phyloP scores from a whole-genome alignment of 108 stramenopile genomes.

The Skeletonema grethae region DNA sequence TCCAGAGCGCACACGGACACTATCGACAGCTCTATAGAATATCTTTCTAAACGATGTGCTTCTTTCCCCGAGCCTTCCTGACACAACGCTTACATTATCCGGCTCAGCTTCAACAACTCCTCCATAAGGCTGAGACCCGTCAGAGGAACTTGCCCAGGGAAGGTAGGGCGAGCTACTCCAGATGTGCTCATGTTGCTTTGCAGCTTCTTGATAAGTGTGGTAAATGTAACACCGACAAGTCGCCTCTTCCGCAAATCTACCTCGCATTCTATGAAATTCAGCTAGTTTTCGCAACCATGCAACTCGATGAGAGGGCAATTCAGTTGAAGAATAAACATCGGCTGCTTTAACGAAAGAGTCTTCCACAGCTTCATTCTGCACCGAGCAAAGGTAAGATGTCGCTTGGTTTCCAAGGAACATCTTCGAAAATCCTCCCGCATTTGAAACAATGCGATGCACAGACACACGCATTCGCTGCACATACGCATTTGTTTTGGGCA shows the following conservation, averaged over 20 bases:
- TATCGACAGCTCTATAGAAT: constrained; percentile 86
- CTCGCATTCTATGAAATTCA: constrained; percentile 76
- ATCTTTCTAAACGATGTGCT: constrained; percentile 75
- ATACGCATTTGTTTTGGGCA: constrained; percentile 51
- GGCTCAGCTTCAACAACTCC: constrained; percentile 21
- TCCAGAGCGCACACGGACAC: constrained; percentile 59
- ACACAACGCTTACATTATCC: constrained; percentile 51
- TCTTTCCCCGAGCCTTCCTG: constrained; percentile 41
- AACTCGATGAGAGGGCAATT: constrained; percentile 83
- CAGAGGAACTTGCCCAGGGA: constrained; percentile 78
- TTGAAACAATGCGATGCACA: constrained; percentile 78
- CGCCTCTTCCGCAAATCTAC: constrained; percentile 85
- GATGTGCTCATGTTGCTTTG: constrained; percentile 69
- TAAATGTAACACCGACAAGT: constrained; percentile 85
- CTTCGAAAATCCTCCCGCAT: constrained; percentile 77
- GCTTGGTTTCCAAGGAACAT: constrained; percentile 83
- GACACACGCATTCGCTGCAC: constrained; percentile 70
- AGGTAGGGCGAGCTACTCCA: constrained; percentile 87
- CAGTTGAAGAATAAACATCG: constrained; percentile 85
- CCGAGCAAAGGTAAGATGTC: constrained; percentile 40
- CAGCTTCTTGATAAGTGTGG: constrained; percentile 71
- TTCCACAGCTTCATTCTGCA: constrained; percentile 87
- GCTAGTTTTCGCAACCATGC: constrained; percentile 86
- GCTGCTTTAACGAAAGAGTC: constrained; percentile 87
- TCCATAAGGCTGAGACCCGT: constrained; percentile 65